Evolutionary conservation across 2,329 filamentous ascomycete genomes (phyloP), one percentile per base, ranked within the genome.

Genomic region (Ceratocystis eucalypticola): DNA sequence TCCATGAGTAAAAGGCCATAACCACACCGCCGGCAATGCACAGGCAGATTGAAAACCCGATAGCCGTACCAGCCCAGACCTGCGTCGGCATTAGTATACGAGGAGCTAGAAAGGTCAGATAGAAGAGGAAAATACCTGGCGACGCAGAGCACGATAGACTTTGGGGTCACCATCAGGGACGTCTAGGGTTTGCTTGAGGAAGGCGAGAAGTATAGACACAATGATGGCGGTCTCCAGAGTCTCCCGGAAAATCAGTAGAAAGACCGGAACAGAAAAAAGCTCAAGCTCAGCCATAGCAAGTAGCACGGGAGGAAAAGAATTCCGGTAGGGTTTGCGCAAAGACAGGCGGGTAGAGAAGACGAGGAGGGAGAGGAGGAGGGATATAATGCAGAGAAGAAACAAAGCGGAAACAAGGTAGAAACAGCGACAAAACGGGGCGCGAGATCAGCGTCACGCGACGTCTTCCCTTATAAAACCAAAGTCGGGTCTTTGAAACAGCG

Each of bases 181-280:
- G 41, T 79, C 79, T 46, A 95, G 82, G 1, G 87, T 89, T 74
- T 94, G 88, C 75, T 93, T 94, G 67, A 95, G 77, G 74, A 94
- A 95, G 28, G 90, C 85, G 46, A 96, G 82, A 41, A 96, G 79
- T 17, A 96, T 88, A 0, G 91, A 93, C 69, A 95, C 85, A 71
- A 96, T 89, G 72, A 96, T 91, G 72, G 83, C 86, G 0, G 88
- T 88, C 78, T 96, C 91, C 61, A 96, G 78, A 46, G 85, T 85
- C 77, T 96, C 91, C 73, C 91, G 86, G 74, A 96, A 94, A 77
- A 89, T 86, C 74, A 96, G 89, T 78, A 96, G 92, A 78, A 96
- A 96, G 66, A 96, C 84, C 69, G 88, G 88, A 22, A 91, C 84
- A 69, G 88, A 83, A 75, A 91, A 91, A 66, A 91, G 85, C 73